Conservation (phyloP, 2,329 filamentous ascomycete species). For the Botrytis paeoniae region DNA sequence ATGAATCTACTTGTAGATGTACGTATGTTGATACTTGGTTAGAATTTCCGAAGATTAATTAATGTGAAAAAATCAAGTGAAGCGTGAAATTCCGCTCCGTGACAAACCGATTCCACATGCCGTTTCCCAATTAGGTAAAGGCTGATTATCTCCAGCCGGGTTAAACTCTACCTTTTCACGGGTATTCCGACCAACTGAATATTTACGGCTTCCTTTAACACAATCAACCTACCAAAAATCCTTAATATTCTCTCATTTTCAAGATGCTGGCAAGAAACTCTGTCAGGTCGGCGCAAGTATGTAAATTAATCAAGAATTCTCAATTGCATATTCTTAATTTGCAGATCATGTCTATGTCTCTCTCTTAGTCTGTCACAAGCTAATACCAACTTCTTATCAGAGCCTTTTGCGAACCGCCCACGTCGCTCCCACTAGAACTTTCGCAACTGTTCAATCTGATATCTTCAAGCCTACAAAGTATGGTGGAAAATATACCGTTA, state of each 20-base stretch:
- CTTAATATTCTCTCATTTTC: constrained; percentile 18
- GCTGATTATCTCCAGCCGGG: constrained; percentile 1
- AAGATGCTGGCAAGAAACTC: constrained; percentile 39
- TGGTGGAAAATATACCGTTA: constrained; percentile 98
- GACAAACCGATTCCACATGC: constrained; percentile 17
- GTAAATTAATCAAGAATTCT: constrained; percentile 23
- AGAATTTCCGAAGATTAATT: not conserved
- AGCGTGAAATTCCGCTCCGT: constrained; percentile 19
- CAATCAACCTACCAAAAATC: constrained; percentile 8
- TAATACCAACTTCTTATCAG: constrained; percentile 34
- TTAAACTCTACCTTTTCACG: constrained; percentile 18
- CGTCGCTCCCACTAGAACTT: constrained; percentile 39
- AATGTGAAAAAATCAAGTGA: constrained; percentile 9
- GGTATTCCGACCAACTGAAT: constrained; percentile 14
- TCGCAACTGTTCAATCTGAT: constrained; percentile 85
- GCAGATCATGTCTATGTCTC: constrained; percentile 4
- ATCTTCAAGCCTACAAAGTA: constrained; percentile 98
- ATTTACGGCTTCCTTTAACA: constrained; percentile 8
- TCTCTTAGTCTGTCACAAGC: constrained; percentile 11
- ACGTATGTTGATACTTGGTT: not conserved
- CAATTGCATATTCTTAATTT: constrained; percentile 31
- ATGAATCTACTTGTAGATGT: not conserved
- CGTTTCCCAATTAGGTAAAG: constrained; percentile 19
- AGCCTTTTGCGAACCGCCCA: constrained; percentile 37
- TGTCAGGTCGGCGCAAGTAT: constrained; percentile 46